Percentiles rank a stretch among this genome's conserved stretches.
Evolutionary conservation across 2,329 filamentous ascomycete genomes (phyloP).

Genomic region (Clathrospora elynae): DNA sequence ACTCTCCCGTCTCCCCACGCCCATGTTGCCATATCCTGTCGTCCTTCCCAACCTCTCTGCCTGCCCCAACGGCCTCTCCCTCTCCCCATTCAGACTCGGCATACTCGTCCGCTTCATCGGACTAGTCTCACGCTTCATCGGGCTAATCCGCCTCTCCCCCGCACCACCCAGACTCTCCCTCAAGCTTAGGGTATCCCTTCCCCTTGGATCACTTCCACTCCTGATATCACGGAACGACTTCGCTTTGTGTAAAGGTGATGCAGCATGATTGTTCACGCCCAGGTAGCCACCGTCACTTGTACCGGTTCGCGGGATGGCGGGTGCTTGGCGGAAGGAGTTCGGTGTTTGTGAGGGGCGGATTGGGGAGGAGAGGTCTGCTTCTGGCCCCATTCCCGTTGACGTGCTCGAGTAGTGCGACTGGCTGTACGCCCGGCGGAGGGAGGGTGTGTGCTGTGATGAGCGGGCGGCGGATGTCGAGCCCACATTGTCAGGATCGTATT

Average conservation of each 20-base stretch:
- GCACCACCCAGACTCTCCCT: conserved; percentile 29
- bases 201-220: no score
- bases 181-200: conserved; percentile 16
- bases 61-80: conserved; percentile 18
- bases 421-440: conserved; percentile 25
- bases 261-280: conserved; percentile 78
- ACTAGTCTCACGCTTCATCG: conserved; percentile 47
- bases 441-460: conserved; percentile 34
- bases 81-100: conserved; percentile 22
- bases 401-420: conserved; percentile 44
- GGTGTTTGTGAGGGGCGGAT: conserved; percentile 52
- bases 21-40: conserved; percentile 31
- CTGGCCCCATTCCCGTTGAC: conserved; percentile 47
- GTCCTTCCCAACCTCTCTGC: conserved; percentile 26
- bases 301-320: conserved; percentile 54
- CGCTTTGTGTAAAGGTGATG: conserved; percentile 79
- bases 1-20: conserved; percentile 36
- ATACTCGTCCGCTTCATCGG: conserved; percentile 54
- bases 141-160: conserved; percentile 41
- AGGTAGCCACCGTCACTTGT: conserved; percentile 71
- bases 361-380: conserved; percentile 52
- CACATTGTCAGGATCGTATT: conserved; percentile 71
- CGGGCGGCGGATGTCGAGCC: conserved; percentile 20
- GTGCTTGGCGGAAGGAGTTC: conserved; percentile 58
- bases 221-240: no score